Conservation (phyloP, 2,329 filamentous ascomycete species). For the Diplocarpon rosae region DNA sequence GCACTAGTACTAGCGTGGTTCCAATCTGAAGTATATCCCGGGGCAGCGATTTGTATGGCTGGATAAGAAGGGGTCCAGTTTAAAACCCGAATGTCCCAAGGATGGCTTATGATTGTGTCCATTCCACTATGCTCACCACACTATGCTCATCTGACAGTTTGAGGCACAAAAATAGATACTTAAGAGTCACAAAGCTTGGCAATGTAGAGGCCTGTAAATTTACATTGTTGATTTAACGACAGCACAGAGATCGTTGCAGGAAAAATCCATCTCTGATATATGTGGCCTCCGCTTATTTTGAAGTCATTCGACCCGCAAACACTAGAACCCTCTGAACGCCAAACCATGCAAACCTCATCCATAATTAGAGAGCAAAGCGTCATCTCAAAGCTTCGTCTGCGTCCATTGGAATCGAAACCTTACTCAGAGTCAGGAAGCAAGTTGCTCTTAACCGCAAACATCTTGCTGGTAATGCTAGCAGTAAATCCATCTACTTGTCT, state of each 20-base stretch:
- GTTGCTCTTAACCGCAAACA: conserved; percentile 85
- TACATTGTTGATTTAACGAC: neutral
- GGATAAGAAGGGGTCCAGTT: neutral
- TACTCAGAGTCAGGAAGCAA: conserved; percentile 37
- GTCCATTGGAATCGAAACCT: neutral
- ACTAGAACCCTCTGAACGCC: conserved; percentile 13
- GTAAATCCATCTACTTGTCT: conserved; percentile 96
- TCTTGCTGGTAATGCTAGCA: conserved; percentile 83
- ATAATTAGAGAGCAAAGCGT: neutral
- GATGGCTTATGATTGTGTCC: no score
- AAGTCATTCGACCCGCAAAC: neutral
- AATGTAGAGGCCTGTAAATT: neutral
- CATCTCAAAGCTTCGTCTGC: neutral
- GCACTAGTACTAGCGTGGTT: conserved; percentile 1
- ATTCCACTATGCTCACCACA: no score
- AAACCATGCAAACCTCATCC: conserved; percentile 7
- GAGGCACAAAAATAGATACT: neutral
- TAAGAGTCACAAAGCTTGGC: neutral
- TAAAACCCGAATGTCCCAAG: neutral
- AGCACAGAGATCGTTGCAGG: neutral
- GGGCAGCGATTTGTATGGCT: neutral
- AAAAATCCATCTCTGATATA: neutral
- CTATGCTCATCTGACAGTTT: no score
- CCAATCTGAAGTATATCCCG: neutral
- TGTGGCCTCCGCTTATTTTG: neutral